Base-by-base conservation (phyloP, 805 yeast genomes). In the Tetrapisispora phaffii region DNA sequence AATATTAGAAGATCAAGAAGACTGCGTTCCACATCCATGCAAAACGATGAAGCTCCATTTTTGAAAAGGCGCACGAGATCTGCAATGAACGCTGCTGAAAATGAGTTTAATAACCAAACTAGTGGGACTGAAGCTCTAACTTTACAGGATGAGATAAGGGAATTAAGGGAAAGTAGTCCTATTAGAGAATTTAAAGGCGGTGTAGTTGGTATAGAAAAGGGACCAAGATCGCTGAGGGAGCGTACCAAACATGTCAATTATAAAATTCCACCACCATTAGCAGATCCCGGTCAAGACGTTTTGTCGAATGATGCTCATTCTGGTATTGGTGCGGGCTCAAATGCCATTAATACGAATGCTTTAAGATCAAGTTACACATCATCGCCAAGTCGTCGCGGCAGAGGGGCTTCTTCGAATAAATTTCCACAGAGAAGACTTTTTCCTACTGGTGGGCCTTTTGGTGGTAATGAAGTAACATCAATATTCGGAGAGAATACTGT, bases 371-470 rank as follows among this genome's bases (percentile, higher is more conserved):
- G 5, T 9, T 50, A 48, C 32, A 55, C 51, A 7, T 63, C 65
- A 13, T 66, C 58, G 34, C 41, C 41, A 12, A 38, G 21, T 24
- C 66, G 73, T 16, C 55, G 62, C 17, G 68, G 73, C 51, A 57
- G 63, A 15, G 60, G 63, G 13, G 54, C 67, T 37, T 65, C 71
- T 17, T 57, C 66, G 23, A 59, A 69, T 16, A 58, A 57, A 44
- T 77, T 75, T 37, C 76, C 73, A 23, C 60, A 83, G 34, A 74
- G 88, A 56, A 74, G 95, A 34, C 67, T 93, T 33, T 89, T 85
- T 57, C 95, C 96, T 7, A 90, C 96, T 0, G 87, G 88, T 15
- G 98, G 98, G 0, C 98, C 98, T 1, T 90, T 90, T 70, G 98
- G 98, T 24, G 98, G 98, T 20, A 82, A 90, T 49, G 97, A 90